These are phyloP conservation scores for Mucor mucedo DNA, from an alignment of 371 early-diverging fungal species.

Conservation along the genomic window DNA sequence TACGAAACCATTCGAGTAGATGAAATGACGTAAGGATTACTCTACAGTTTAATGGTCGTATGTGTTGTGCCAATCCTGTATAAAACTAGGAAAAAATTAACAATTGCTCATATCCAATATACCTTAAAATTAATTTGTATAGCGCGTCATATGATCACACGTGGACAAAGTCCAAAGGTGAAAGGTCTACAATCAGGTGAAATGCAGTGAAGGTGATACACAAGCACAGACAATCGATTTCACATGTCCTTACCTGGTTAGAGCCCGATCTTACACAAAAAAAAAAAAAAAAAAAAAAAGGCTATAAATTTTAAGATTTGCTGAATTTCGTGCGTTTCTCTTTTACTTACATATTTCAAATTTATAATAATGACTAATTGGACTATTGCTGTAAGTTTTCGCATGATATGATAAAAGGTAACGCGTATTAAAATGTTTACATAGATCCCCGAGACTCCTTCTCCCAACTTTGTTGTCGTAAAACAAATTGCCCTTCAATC, in stretches of 20 bases:
- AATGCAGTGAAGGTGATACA: not conserved
- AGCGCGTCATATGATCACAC: no score
- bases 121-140: no score
- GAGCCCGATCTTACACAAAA: not conserved
- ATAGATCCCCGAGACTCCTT: conserved; percentile 59
- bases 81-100: no score
- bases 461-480: conserved; percentile 57
- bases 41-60: no score
- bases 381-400: conserved; percentile 20
- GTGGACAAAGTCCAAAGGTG: no score
- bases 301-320: not conserved
- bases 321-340: not conserved
- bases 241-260: not conserved
- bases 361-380: conserved; percentile 12
- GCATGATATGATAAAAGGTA: not conserved
- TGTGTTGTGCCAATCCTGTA: no score
- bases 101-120: no score
- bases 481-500: conserved; percentile 59
- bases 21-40: no score
- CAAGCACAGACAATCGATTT: conserved; percentile 3
- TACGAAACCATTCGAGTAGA: no score
- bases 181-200: not conserved
- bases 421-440: not conserved
- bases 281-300: not conserved
- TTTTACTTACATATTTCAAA: not conserved